Evolutionary conservation across 371 early-diverging fungal species (phyloP), one percentile per base, ranked within the genome.

Genomic region (Nematocida sp.): DNA sequence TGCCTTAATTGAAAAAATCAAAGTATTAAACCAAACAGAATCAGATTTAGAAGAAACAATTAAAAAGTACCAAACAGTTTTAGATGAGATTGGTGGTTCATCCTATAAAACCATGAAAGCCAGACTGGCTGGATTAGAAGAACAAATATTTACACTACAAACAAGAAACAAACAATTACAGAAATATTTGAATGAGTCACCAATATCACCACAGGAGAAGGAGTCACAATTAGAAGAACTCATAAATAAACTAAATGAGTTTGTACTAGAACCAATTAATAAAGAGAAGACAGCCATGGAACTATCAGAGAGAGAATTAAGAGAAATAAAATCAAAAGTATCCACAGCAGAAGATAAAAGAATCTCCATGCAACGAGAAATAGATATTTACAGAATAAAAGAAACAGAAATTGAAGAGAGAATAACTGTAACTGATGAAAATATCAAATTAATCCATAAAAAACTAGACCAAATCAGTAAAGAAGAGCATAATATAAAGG

Each of bases 201-300:
- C 39, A 15, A 40, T 39, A 6, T 45, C 33, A 20, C 88, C 89
- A 55, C 84, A 1, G 84, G 73, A 45, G 88, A 90, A 74, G 91
- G 90, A 84, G 83, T 25, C 88, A 3, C n/a, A 20, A 27, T 87
- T 2, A 86, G 88, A 18, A 81, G 89, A 40, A 67, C 85, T 18
- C 87, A 88, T 47, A 85, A 93, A 40, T 81, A 88, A 3, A 82
- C 92, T 15, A 91, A 50, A 18, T 50, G 9, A 86, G 84, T 62
- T 86, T 84, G 58, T 27, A 58, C 25, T n/a, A 9, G 27, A 58
- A 23, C 25, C 58, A 27, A 58, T 58, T n/a, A 52, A 69, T 15
- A 25, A 15, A 69, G 70, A 69, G 6, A 3, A 69, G 40, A 2
- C 13, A 1, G 18, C 3, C 1, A 46, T 47, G 33, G 33, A 69